These are phyloP conservation scores for Vitis labrusca DNA, from an alignment of 164 flowering plant species.

Conservation along the genomic window DNA sequence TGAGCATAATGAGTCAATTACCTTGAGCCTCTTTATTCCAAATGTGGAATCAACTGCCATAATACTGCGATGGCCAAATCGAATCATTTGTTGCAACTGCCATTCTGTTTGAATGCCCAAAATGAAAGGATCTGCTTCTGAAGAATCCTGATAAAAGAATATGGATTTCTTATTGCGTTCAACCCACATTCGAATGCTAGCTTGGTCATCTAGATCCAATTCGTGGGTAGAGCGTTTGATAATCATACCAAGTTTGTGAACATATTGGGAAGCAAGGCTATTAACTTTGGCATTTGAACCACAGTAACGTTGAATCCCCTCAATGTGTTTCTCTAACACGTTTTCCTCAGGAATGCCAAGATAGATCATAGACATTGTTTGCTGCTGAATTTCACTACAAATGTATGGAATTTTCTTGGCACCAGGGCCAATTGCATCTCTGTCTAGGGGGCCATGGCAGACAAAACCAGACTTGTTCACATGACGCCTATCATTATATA, in stretches of 20 bases:
- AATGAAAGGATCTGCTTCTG: conserved; percentile 75
- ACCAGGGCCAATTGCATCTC: conserved; percentile 97
- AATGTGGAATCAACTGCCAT: conserved; percentile 90
- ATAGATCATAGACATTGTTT: conserved; percentile 96
- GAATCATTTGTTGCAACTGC: conserved; percentile 96
- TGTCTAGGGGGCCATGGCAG: conserved; percentile 96
- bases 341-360: conserved; percentile 92
- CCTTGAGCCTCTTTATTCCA: conserved; percentile 94
- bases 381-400: conserved; percentile 87
- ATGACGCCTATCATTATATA: conserved; percentile 85
- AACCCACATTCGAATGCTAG: conserved; percentile 87
- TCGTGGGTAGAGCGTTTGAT: conserved; percentile 89
- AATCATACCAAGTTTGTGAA: conserved; percentile 89
- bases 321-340: conserved; percentile 87
- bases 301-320: conserved; percentile 90
- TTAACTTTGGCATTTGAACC: conserved; percentile 67
- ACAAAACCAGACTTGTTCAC: conserved; percentile 85
- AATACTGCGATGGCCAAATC: conserved; percentile 88
- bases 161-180: conserved; percentile 78
- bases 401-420: conserved; percentile 87
- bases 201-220: conserved; percentile 93
- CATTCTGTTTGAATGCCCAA: conserved; percentile 97
- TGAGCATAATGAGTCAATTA: conserved; percentile 17
- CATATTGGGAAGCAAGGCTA: conserved; percentile 84
- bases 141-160: conserved; percentile 80